Base-by-base conservation (phyloP, 2,329 filamentous ascomycete genomes). In the Curvularia eragrostidis region DNA sequence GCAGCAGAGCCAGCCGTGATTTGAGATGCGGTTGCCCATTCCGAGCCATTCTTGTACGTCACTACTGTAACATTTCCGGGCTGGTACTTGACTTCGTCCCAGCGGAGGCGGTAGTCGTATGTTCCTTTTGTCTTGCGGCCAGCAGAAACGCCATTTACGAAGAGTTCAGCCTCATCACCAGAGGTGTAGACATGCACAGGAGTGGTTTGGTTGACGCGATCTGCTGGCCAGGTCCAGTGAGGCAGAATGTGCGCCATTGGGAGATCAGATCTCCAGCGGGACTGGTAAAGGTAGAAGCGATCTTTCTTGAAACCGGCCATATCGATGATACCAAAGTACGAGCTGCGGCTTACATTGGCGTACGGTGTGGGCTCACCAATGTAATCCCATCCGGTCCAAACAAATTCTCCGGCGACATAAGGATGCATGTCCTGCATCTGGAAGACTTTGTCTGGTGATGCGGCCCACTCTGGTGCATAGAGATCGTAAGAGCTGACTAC, bases 281-380 rank as follows among this genome's bases (percentile, higher is more conserved):
- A 70, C 63, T 85, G 84, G 58, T 86, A 86, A 3, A 85, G 64
- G 61, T 79, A 85, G 68, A 81, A 86, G 1, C 84, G 76, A 56
- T 86, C 83, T 69, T 86, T 86, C 54, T 76, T 78, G 71, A 86
- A 86, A 0, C 84, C 84, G 0, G 84, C 84, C 6, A 86, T 73
- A 53, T 86, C 84, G 28, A 86, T 78, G 56, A 86, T 84, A 9
- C 84, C 84, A 44, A 81, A 85, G 66, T 85, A 86, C 1, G 81
- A 82, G 66, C 80, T 83, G 10, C 82, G 80, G 3, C 81, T 73
- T 1, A 67, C 52, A 57, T 81, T 73, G 60, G 81, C 73, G 63
- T 82, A 85, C 0, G 82, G 82, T 8, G 79, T 82, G 2, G 81
- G 81, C 66, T 84, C 82, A 21, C 82, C 82, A 9, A 84, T 63